phyloP scores from a whole-genome alignment of 2,329 filamentous ascomycete genomes.

The Pseudocercospora pini-densiflorae region DNA sequence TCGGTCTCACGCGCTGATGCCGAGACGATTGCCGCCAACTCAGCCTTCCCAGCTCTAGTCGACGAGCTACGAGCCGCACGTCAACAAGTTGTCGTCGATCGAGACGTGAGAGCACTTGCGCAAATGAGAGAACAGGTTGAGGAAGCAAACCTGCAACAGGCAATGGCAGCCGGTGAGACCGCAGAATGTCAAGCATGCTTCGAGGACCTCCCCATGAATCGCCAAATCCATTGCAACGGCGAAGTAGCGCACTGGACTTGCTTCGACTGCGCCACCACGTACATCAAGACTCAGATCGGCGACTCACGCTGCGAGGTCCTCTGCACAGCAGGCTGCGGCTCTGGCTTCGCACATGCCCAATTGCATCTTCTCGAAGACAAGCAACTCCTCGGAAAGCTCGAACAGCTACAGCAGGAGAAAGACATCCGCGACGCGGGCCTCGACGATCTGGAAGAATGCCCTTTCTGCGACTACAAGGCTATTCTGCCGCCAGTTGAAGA shows the following conservation, averaged over 20 bases:
- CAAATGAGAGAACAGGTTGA: slow-evolving; percentile 37
- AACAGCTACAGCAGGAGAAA: slow-evolving; percentile 72
- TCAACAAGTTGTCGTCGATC: slow-evolving; percentile 28
- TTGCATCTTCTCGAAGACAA: slow-evolving; percentile 62
- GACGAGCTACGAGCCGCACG: slow-evolving; percentile 43
- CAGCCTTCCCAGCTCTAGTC: slow-evolving; percentile 29
- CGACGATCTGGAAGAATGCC: slow-evolving; percentile 74
- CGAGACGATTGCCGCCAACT: slow-evolving; percentile 32
- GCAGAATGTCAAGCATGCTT: slow-evolving; percentile 72
- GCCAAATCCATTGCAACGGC: slow-evolving; percentile 70
- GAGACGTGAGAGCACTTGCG: slow-evolving; percentile 28
- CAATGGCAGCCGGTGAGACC: slow-evolving; percentile 53
- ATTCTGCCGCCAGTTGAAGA: slow-evolving; percentile 70
- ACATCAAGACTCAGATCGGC: slow-evolving; percentile 72
- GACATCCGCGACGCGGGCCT: slow-evolving; percentile 71
- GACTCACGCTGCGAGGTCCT: slow-evolving; percentile 67
- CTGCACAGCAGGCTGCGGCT: slow-evolving; percentile 70
- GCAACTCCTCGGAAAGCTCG: slow-evolving; percentile 65
- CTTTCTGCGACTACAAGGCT: slow-evolving; percentile 81
- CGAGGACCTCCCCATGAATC: slow-evolving; percentile 66
- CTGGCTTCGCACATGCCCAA: slow-evolving; percentile 62
- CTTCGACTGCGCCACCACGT: slow-evolving; percentile 64
- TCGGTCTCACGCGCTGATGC: slow-evolving; percentile 23
- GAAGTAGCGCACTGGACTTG: slow-evolving; percentile 70
- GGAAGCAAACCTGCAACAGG: slow-evolving; percentile 41